Base-by-base conservation (phyloP, 805 yeast species). In the Maudiozyma saulgeensis region DNA sequence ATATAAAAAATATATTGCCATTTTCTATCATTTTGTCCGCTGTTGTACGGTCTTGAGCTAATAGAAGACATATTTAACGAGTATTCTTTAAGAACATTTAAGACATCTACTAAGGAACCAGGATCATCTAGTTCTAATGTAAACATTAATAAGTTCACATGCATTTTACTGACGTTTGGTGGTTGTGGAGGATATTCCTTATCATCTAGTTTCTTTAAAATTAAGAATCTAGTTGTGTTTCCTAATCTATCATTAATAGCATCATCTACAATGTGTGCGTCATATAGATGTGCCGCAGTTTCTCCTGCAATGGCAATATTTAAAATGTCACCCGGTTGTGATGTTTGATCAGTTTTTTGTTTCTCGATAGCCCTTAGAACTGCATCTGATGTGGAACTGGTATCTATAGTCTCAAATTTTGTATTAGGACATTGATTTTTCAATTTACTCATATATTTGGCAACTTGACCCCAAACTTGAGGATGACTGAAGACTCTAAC, bases 391-490 rank as follows among this genome's bases (percentile, higher is more conserved):
- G 98, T 91, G 0, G 96, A 87, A 1, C 76, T 72, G 2, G 82
- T 74, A 64, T 89, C 96, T 16, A 84, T 71, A 51, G 68, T 74
- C 46, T 74, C 75, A 34, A 77, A 70, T 21, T 64, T 57, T 3
- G 54, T 53, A 3, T 47, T 41, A 15, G 68, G 66, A 38, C 69
- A 64, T 43, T 59, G 61, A 13, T 62, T 49, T 40, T 60, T 51
- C 61, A 70, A 53, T 53, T 51, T 46, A 13, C 70, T 61, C 41
- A 85, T 62, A 69, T 86, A 93, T 21, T 69, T 63, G 2, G 75
- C 70, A 45, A 87, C 82, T 63, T 91, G 99, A 9, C 96, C 95
- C 99, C 99, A 91, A 0, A 90, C 99, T 65, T 91, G 99, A 1
- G 99, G 97, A 67, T 91, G 99, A 3, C 96, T 86, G 68, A 86